Percentiles rank a stretch among this genome's conserved stretches.
phyloP scores from a whole-genome alignment of 2,329 filamentous ascomycete species.

The Lasiodiplodia citricola region DNA sequence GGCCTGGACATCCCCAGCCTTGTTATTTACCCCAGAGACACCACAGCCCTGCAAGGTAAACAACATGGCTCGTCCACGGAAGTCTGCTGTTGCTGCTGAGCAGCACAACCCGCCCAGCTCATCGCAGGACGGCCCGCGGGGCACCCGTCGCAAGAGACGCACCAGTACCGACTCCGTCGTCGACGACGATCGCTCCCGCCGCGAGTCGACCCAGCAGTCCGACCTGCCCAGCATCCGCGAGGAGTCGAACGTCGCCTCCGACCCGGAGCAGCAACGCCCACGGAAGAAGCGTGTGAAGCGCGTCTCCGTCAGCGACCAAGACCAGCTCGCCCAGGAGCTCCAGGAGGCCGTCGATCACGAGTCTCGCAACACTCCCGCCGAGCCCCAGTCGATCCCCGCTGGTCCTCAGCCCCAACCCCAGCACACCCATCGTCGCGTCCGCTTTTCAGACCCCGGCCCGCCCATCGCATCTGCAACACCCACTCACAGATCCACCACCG shows the following conservation, averaged over 20 bases:
- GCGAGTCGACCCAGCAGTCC: conserved; percentile 17
- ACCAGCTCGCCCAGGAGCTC: conserved; percentile 42
- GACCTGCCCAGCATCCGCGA: conserved; percentile 18
- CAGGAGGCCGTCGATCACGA: conserved; percentile 24
- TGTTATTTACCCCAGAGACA: background rate
- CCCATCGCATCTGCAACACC: conserved; percentile 29
- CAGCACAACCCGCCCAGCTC: conserved; percentile 2
- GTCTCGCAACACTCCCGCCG: conserved; percentile 32
- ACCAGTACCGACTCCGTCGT: conserved; percentile 33
- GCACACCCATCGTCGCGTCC: conserved; percentile 33
- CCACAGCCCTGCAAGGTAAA: background rate
- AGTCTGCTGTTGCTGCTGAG: conserved; percentile 1
- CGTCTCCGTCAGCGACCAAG: conserved; percentile 36
- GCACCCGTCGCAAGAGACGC: conserved; percentile 37
- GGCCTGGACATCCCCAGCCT: background rate
- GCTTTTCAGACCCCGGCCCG: conserved; percentile 42
- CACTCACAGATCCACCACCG: conserved; percentile 7
- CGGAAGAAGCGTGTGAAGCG: conserved; percentile 41
- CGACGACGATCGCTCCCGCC: conserved; percentile 28
- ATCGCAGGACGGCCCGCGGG: conserved; percentile 32
- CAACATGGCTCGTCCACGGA: conserved; percentile 24
- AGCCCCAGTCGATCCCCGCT: conserved; percentile 32
- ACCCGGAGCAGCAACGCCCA: conserved; percentile 1
- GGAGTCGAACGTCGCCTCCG: conserved; percentile 13
- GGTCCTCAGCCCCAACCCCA: conserved; percentile 13